Evolutionary conservation across 129 eudicot species (phyloP), one percentile per base, ranked within the genome.

Genomic region (Flaveria sonorensis): DNA sequence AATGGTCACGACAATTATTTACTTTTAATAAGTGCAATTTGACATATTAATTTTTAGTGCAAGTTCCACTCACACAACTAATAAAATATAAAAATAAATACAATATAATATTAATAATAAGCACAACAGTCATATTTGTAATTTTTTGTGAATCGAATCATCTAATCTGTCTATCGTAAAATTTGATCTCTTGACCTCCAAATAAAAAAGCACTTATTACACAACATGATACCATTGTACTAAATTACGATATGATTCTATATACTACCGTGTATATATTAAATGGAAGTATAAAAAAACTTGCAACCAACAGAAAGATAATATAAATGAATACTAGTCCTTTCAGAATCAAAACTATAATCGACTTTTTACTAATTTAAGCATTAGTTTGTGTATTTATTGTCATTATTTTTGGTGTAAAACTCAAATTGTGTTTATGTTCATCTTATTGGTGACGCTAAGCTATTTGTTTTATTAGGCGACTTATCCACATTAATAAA

Each of bases 381-480:
- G 48, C 62, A 56, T 2, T 40, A 53, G 13, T 26, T 46, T 52
- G 43, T 69, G 10, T 78, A 30, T 57, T 59, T 24, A 8, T 51
- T 53, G 6, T 51, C 21, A 20, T 51, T 66, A 14, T 50, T 65
- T 19, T 14, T 14, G 32, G 18, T 7, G 3, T 3, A 5, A 19
- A 13, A 10, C 11, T 0, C 24, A 57, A 9, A 4, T 24, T 64
- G 8, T 10, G 1, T 0, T 7, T 1, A 5, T 30, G 30, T 0
- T 30, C 13, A 39, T 56, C 13, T 36, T 55, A 24, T 28, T 7
- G 48, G 16, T 42, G 69, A 70, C 50, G 70, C 10, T 26, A 78
- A 77, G 15, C 39, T 16, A 45, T 57, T 78, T 57, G 63, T 77
- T 77, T 68, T 77, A 43, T 65, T 77, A 63, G 47, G 19, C 45